Evolutionary conservation across 306 rosid genomes (phyloP), one percentile per base, ranked within the genome.

Genomic region (Crotalaria pallida): DNA sequence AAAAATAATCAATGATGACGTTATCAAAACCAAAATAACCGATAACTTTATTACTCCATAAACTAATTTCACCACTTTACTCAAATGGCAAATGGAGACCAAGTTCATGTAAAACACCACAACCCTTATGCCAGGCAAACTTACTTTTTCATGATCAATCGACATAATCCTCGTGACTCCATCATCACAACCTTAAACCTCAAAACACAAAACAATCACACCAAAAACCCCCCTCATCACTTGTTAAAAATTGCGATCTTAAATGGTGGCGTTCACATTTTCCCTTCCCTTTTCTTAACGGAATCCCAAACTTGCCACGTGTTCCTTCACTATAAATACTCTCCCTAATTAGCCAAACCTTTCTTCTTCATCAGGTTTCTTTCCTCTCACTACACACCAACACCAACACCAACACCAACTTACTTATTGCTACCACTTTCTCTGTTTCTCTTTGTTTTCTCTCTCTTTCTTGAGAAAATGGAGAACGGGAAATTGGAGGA

Each of bases 391-490:
- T n/a, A n/a, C n/a, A n/a, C n/a, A n/a, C n/a, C n/a, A n/a, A n/a
- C n/a, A n/a, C n/a, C n/a, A n/a, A n/a, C n/a, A n/a, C n/a, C n/a
- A n/a, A n/a, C n/a, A n/a, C n/a, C n/a, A n/a, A n/a, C n/a, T n/a
- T n/a, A n/a, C n/a, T n/a, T n/a, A n/a, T n/a, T n/a, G n/a, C n/a
- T n/a, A n/a, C n/a, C n/a, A n/a, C n/a, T 6, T 69, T 65, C 38
- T 52, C 74, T 75, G 70, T 75, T 62, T 29, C 48, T 12, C 18
- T 76, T 27, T 69, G 69, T 65, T 31, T n/a, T n/a, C n/a, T 17
- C 36, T 51, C 0, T 41, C 65, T 82, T 80, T 72, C 82, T 55
- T 58, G 64, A 17, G 62, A 74, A 65, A 66, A 31, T 31, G 36
- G 5, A 5, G 3, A 3, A 6, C 31, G 31, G 31, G 0, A 27